A percentile compares a stretch with the other conserved stretches of the same genome.
Evolutionary conservation across 768 basidiomycete species (phyloP).

Genomic region (Coprinellus micaceus): DNA sequence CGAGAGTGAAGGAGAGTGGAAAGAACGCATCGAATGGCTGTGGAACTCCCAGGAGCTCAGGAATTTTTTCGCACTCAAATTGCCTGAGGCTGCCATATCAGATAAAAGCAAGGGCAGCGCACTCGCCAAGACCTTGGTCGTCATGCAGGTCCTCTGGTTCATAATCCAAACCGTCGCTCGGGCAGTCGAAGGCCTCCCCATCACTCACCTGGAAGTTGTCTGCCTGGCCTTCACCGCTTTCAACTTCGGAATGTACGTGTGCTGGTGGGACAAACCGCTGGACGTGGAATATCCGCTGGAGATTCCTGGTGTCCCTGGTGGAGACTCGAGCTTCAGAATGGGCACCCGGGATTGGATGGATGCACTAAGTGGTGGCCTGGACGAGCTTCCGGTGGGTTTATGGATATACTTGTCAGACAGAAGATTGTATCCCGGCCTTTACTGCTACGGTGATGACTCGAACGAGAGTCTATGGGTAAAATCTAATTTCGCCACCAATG

Average conservation of each 20-base stretch:
- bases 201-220: conserved; percentile 33
- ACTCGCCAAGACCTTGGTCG: conserved; percentile 30
- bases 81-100: conserved; percentile 19
- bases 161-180: conserved; percentile 27
- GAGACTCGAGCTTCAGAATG: too few relatives aligned
- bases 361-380: conserved; percentile 19
- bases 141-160: conserved; percentile 35
- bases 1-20: not conserved
- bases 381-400: conserved; percentile 10
- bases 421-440: not conserved
- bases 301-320: too few relatives aligned
- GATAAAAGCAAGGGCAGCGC: conserved; percentile 31
- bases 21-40: not conserved
- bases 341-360: conserved; percentile 8
- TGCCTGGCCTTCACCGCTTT: conserved; percentile 32
- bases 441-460: too few relatives aligned
- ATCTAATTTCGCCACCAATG: too few relatives aligned
- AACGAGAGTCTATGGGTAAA: too few relatives aligned
- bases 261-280: conserved; percentile 41
- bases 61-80: conserved; percentile 7
- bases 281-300: conserved; percentile 22
- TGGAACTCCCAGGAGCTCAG: not conserved
- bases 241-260: conserved; percentile 25
- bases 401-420: not conserved
- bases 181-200: conserved; percentile 17